Percentiles rank a stretch among this genome's conserved stretches.
Evolutionary conservation across 1,139 yeast species (phyloP).

Genomic region (Pichia inconspicua): DNA sequence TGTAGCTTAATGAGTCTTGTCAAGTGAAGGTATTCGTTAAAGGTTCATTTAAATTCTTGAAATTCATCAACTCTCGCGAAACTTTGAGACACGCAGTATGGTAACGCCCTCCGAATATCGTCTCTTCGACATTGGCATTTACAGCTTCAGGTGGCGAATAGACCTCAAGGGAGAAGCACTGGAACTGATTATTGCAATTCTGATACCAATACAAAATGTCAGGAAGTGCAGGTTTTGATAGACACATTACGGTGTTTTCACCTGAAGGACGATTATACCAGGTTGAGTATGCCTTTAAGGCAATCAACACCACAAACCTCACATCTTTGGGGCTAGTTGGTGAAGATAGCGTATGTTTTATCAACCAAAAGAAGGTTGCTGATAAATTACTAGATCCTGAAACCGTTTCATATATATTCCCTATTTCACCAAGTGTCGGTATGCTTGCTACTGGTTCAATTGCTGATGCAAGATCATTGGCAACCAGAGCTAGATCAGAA

Average conservation of each 20-base stretch:
- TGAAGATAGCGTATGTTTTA: constrained; percentile 78
- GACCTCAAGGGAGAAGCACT: too few species aligned
- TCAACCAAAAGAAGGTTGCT: constrained; percentile 93
- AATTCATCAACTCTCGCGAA: too few species aligned
- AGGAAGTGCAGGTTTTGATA: constrained; percentile 80
- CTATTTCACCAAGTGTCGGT: constrained; percentile 75
- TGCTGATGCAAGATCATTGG: constrained; percentile 92
- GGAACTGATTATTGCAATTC: background rate
- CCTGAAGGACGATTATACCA: constrained; percentile 97
- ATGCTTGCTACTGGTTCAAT: constrained; percentile 93
- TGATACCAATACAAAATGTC: constrained; percentile 6
- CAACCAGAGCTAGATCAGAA: constrained; percentile 83
- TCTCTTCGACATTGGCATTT: background rate
- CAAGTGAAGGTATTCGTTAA: too few species aligned
- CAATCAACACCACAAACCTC: constrained; percentile 86
- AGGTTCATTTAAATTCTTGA: too few species aligned
- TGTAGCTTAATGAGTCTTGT: too few species aligned
- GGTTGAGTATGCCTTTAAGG: constrained; percentile 96
- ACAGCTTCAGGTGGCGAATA: background rate
- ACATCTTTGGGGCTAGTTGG: constrained; percentile 87
- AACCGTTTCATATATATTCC: constrained; percentile 79
- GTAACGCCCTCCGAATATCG: too few species aligned
- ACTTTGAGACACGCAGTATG: too few species aligned
- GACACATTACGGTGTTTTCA: constrained; percentile 96
- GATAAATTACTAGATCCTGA: constrained; percentile 83